phyloP scores from a whole-genome alignment of 495 filamentous ascomycete species.

The Xylaria venustula region DNA sequence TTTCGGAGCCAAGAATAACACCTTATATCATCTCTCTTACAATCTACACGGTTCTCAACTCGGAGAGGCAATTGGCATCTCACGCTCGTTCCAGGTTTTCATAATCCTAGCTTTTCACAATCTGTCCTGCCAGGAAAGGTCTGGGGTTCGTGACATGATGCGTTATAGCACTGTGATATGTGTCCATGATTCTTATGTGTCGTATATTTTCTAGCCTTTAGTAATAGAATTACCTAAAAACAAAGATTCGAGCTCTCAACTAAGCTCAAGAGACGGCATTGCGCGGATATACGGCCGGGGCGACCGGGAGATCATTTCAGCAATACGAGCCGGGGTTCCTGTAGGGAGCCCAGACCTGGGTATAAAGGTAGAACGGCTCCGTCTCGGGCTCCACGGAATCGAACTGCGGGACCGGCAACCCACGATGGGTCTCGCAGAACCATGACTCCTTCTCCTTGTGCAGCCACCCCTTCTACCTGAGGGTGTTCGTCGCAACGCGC shows the following conservation, averaged over 20 bases:
- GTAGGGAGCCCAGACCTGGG: background rate
- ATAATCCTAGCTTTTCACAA: too few species aligned
- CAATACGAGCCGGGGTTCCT: background rate
- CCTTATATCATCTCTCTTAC: too few species aligned
- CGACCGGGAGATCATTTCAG: background rate
- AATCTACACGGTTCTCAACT: too few species aligned
- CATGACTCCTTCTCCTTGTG: slow-evolving; percentile 6
- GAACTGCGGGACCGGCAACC: slow-evolving; percentile 5
- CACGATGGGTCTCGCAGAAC: slow-evolving; percentile 2
- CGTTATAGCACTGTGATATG: too few species aligned
- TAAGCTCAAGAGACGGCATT: background rate
- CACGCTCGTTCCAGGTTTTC: too few species aligned
- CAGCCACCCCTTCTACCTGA: background rate
- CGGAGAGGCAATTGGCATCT: too few species aligned
- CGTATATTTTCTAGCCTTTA: too few species aligned
- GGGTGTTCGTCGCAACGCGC: background rate
- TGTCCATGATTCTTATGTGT: too few species aligned
- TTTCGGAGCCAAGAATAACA: too few species aligned
- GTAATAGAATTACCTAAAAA: too few species aligned
- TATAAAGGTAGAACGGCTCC: background rate
- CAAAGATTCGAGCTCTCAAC: background rate
- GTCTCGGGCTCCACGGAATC: background rate
- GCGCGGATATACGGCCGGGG: background rate
- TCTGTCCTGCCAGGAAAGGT: too few species aligned
- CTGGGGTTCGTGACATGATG: too few species aligned